Base-by-base conservation (phyloP, 176 grass and related monocot genomes). In the Oryza meridionalis region DNA sequence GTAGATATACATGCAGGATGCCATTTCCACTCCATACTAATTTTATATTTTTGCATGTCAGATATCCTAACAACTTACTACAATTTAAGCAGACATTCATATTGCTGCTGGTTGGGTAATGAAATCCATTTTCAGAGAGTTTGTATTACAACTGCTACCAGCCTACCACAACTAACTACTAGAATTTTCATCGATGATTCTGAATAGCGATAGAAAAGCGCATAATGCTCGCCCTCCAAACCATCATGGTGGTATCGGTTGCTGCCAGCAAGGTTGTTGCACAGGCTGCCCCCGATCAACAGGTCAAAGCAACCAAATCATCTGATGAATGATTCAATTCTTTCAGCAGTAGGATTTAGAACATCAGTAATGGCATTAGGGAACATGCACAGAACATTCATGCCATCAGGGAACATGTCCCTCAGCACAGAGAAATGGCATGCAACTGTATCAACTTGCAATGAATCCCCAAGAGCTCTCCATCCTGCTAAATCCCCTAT, bases 361-460 rank as follows among this genome's bases (percentile, higher is more conserved):
- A 31, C 29, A 31, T 31, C 29, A 31, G 29, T 31, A 31, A 31
- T 31, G 29, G 29, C 29, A 31, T 31, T 31, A 31, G 29, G 29
- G 29, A 31, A 98, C 73, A 92, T 78, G 9, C 81, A 89, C 47
- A 0, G 95, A 50, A 3, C 81, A 37, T 37, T 37, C 35, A 37
- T 37, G 0, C 35, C 5, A 5, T 37, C 0, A 37, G 4, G 35
- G 35, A 37, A 37, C 35, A 37, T 37, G 35, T 6, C 35, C 35
- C 35, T 37, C 35, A 37, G 35, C 35, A 37, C 89, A 0, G 93
- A 98, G 1, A 94, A 76, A 27, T 92, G 89, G n/a, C 88, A 98
- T 0, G 93, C 96, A 6, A 99, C 91, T 0, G 90, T 91, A 72
- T 99, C 89, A 5, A 99, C 93, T 21, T 99, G 96, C 45, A 99